A percentile compares a stretch with the other conserved stretches of the same genome.
Conservation (phyloP, 2,329 filamentous ascomycete genomes). For the Fusarium nisikadoi region DNA sequence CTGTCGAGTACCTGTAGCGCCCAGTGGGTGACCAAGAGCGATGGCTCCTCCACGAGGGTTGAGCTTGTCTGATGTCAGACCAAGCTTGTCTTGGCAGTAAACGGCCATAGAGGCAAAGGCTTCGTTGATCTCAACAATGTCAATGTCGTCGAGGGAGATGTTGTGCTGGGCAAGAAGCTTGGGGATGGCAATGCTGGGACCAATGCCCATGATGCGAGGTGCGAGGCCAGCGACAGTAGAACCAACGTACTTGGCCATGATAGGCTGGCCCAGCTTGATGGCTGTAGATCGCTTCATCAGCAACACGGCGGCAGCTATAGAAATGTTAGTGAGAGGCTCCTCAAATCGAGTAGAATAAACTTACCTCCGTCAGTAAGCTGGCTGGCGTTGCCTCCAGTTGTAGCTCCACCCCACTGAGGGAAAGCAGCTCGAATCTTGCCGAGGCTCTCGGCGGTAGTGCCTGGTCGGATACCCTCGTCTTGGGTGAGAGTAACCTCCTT, state of each 20-base stretch:
- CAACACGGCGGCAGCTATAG: slow-evolving; percentile 80
- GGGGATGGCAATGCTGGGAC: slow-evolving; percentile 76
- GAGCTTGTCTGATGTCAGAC: slow-evolving; percentile 79
- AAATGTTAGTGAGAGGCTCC: slow-evolving; percentile 15
- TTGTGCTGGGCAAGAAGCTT: slow-evolving; percentile 88
- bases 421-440: slow-evolving; percentile 91
- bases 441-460: slow-evolving; percentile 86
- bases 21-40: slow-evolving; percentile 84
- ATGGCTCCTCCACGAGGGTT: slow-evolving; percentile 86
- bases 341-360: slow-evolving; percentile 26
- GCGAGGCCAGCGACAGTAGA: slow-evolving; percentile 90
- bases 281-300: slow-evolving; percentile 96
- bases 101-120: slow-evolving; percentile 98
- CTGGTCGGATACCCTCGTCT: slow-evolving; percentile 91
- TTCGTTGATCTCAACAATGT: slow-evolving; percentile 95
- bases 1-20: slow-evolving; percentile 79
- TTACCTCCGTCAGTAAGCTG: slow-evolving; percentile 91
- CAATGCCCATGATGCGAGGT: slow-evolving; percentile 96
- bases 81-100: slow-evolving; percentile 82
- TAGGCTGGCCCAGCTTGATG: slow-evolving; percentile 85
- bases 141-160: slow-evolving; percentile 82
- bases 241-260: slow-evolving; percentile 93
- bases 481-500: slow-evolving; percentile 81
- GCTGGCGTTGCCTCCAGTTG: slow-evolving; percentile 92
- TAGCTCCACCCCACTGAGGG: slow-evolving; percentile 85